A percentile compares a stretch with the other conserved stretches of the same genome.
These are phyloP conservation scores for Fusarium sterilihyphosum DNA, from an alignment of 2,329 filamentous ascomycete species.

Conservation along the genomic window DNA sequence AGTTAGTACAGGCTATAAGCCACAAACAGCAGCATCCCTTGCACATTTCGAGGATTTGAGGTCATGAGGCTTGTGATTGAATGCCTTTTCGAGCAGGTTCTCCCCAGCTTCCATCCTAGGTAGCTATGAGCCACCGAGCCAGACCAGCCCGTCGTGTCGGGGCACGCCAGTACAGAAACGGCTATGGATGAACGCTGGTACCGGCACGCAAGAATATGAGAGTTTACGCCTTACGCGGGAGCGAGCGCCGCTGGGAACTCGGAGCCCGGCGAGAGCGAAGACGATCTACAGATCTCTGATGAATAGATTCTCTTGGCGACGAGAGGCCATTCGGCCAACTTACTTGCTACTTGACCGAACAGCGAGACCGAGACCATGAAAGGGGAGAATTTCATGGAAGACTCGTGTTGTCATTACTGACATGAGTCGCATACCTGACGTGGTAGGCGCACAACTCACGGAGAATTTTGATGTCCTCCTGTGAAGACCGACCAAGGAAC, in stretches of 20 bases:
- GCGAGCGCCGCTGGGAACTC: slow-evolving; percentile 16
- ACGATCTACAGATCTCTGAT: neutral
- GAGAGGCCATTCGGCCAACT: slow-evolving; percentile 5
- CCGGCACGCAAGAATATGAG: neutral
- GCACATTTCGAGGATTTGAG: neutral
- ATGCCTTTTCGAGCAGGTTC: neutral
- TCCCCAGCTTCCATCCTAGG: neutral
- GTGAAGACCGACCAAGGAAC: neutral
- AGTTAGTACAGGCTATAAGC: neutral
- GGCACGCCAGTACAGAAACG: slow-evolving; percentile 26
- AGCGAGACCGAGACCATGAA: neutral
- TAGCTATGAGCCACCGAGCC: slow-evolving; percentile 1
- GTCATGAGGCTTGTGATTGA: slow-evolving; percentile 5
- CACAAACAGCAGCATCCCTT: neutral
- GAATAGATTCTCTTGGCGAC: slow-evolving; percentile 15
- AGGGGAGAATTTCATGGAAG: neutral
- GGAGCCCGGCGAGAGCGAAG: slow-evolving; percentile 29
- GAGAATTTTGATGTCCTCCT: neutral
- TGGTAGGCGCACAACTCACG: neutral
- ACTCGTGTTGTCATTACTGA: neutral
- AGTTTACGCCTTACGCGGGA: slow-evolving; percentile 8
- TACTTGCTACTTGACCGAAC: slow-evolving; percentile 1
- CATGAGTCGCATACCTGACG: neutral
- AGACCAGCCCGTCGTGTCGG: slow-evolving; percentile 5
- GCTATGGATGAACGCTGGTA: slow-evolving; percentile 2